Evolutionary conservation across 371 early-diverging fungal genomes (phyloP).

Genomic region (Mortierella sp.): DNA sequence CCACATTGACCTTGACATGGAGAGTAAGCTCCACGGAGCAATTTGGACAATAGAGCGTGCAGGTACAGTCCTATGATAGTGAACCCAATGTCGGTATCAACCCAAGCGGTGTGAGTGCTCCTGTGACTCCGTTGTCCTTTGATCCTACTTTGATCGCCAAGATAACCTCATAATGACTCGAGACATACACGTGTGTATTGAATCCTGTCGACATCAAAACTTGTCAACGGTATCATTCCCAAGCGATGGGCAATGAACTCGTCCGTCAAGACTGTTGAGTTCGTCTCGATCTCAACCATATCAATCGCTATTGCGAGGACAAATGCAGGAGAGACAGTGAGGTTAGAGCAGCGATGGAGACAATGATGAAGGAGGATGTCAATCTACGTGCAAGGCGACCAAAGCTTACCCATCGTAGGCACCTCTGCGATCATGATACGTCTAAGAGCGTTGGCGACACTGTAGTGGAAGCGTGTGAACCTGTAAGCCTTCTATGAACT

Average conservation of each 20-base stretch:
- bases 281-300: conserved; percentile 94
- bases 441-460: conserved; percentile 97
- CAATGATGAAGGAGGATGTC: no score
- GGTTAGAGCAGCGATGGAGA: no score
- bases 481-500: no score
- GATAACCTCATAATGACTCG: no score
- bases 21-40: conserved; percentile 93
- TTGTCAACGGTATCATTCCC: conserved; percentile 96
- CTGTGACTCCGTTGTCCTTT: no score
- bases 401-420: conserved; percentile 86
- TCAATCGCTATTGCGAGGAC: conserved; percentile 85
- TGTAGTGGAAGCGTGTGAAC: conserved; percentile 32
- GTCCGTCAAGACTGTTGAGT: conserved; percentile 97
- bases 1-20: conserved; percentile 77
- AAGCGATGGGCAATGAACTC: conserved; percentile 99
- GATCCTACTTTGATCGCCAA: no score
- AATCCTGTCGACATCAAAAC: conserved; percentile 78
- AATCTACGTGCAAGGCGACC: no score
- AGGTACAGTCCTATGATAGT: conserved; percentile 93
- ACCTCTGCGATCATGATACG: conserved; percentile 98
- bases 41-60: conserved; percentile 86
- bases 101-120: no score
- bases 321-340: no score
- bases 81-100: no score
- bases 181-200: conserved; percentile 82